Percentiles rank a stretch among this genome's conserved stretches.
These are phyloP conservation scores for Amoeboradix gromovi DNA, from an alignment of 371 early-diverging fungal species.

Conservation along the genomic window DNA sequence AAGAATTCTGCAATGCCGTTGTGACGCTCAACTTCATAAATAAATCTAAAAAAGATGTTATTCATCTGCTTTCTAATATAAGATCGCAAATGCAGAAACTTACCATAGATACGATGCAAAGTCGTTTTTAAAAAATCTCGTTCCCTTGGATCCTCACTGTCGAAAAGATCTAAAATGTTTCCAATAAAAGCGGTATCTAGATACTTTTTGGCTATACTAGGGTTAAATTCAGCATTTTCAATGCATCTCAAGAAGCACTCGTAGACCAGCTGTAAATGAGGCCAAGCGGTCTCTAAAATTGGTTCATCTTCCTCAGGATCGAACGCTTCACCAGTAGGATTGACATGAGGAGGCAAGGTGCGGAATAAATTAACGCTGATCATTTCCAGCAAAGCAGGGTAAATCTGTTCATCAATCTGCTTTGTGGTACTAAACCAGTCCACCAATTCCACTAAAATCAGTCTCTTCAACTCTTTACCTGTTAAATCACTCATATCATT, in stretches of 20 bases:
- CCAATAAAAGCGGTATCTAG: slow-evolving; percentile 13
- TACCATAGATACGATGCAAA: slow-evolving; percentile 82
- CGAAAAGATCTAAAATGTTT: slow-evolving; percentile 45
- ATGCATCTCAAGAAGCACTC: slow-evolving; percentile 83
- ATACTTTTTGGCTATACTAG: slow-evolving; percentile 66
- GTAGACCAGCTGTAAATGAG: slow-evolving; percentile 82
- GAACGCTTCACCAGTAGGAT: slow-evolving; percentile 62
- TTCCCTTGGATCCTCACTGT: slow-evolving; percentile 88
- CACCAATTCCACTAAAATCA: slow-evolving; percentile 54
- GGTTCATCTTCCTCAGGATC: slow-evolving; percentile 97
- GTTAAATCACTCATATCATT: slow-evolving; percentile 51
- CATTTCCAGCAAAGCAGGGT: slow-evolving; percentile 67
- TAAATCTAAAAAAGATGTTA: slow-evolving; percentile 80
- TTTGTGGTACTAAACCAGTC: slow-evolving; percentile 59
- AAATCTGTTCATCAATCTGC: slow-evolving; percentile 49
- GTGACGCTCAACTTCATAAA: slow-evolving; percentile 76
- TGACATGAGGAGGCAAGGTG: slow-evolving; percentile 66
- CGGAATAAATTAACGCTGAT: slow-evolving; percentile 60
- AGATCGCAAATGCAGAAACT: slow-evolving; percentile 70
- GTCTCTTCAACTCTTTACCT: slow-evolving; percentile 76
- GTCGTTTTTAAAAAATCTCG: slow-evolving; percentile 88
- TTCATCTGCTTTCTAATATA: slow-evolving; percentile 82
- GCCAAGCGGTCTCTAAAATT: slow-evolving; percentile 77
- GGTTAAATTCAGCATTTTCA: slow-evolving; percentile 82
- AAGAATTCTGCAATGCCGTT: slow-evolving; percentile 87